These are phyloP conservation scores for Candida tropicalis DNA, from an alignment of 1,139 yeast genomes.

Conservation along the genomic window DNA sequence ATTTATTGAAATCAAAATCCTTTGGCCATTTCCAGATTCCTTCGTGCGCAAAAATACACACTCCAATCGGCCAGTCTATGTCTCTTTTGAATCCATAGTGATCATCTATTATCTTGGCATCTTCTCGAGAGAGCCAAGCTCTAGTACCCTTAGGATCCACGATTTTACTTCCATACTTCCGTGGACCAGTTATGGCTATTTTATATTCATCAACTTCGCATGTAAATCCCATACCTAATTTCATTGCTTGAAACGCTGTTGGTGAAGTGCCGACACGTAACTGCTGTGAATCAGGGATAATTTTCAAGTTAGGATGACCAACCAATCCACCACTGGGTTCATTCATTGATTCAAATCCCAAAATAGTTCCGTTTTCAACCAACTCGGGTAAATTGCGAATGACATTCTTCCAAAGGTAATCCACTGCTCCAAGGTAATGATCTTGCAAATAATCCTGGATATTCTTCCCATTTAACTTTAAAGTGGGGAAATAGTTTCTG, in stretches of 20 bases:
- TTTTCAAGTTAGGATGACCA: constrained; percentile 52
- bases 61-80: constrained; percentile 66
- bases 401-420: constrained; percentile 55
- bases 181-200: constrained; percentile 74
- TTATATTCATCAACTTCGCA: constrained; percentile 67
- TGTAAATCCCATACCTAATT: constrained; percentile 72
- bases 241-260: constrained; percentile 59
- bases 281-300: constrained; percentile 55
- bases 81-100: constrained; percentile 73
- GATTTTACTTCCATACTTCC: constrained; percentile 52
- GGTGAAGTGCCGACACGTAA: constrained; percentile 71
- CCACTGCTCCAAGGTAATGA: constrained; percentile 60
- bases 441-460: constrained; percentile 77
- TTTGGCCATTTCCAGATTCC: constrained; percentile 67
- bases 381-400: constrained; percentile 52
- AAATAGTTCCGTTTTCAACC: constrained; percentile 51
- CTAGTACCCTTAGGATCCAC: constrained; percentile 68
- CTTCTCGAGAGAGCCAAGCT: constrained; percentile 66
- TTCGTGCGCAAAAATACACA: constrained; percentile 77
- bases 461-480: constrained; percentile 67
- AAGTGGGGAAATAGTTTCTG: constrained; percentile 65
- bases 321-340: constrained; percentile 78
- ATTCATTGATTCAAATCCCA: constrained; percentile 86
- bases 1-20: constrained; percentile 25
- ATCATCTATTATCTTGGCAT: constrained; percentile 46